phyloP scores from a whole-genome alignment of 805 yeast species.

The Priceomyces melissophilus region DNA sequence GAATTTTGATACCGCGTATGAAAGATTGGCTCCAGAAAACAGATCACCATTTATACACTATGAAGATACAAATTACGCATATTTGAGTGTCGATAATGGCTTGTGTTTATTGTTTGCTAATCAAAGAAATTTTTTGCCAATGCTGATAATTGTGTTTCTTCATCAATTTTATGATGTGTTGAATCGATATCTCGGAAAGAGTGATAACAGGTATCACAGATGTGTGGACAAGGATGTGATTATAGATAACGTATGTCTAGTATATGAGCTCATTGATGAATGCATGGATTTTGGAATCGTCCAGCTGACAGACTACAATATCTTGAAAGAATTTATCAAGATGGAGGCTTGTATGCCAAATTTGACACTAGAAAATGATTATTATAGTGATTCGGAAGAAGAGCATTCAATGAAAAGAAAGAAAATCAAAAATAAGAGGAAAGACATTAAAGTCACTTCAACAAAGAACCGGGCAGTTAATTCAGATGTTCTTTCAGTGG shows the following conservation, averaged over 20 bases:
- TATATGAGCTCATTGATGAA: constrained; percentile 84
- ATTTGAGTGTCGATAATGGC: constrained; percentile 44
- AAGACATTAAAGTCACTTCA: constrained; percentile 24
- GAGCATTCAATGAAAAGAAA: constrained; percentile 1
- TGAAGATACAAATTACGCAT: constrained; percentile 55
- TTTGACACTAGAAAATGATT: constrained; percentile 2
- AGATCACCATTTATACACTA: constrained; percentile 42
- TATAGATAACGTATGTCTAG: constrained; percentile 67
- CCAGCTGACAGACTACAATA: constrained; percentile 76
- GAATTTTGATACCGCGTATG: constrained; percentile 22
- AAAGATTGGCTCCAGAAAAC: constrained; percentile 16
- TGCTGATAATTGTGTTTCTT: constrained; percentile 57
- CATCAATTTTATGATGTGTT: constrained; percentile 32
- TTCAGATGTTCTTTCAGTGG: constrained; percentile 26
- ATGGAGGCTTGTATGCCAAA: constrained; percentile 35
- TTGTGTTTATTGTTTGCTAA: constrained; percentile 41
- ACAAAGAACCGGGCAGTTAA: constrained; percentile 38
- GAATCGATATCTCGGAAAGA: constrained; percentile 22
- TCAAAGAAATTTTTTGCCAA: constrained; percentile 49
- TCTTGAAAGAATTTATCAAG: constrained; percentile 75
- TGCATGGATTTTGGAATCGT: constrained; percentile 87
- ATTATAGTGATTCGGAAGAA: constrained; percentile 8
- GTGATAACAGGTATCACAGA: constrained; percentile 11
- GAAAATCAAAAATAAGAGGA: constrained; percentile 8
- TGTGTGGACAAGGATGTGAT: constrained; percentile 56